Percentiles rank a stretch among this genome's conserved stretches.
These are phyloP conservation scores for Debaryomycetaceae sp. DNA, from an alignment of 1,139 yeast genomes.

Conservation along the genomic window DNA sequence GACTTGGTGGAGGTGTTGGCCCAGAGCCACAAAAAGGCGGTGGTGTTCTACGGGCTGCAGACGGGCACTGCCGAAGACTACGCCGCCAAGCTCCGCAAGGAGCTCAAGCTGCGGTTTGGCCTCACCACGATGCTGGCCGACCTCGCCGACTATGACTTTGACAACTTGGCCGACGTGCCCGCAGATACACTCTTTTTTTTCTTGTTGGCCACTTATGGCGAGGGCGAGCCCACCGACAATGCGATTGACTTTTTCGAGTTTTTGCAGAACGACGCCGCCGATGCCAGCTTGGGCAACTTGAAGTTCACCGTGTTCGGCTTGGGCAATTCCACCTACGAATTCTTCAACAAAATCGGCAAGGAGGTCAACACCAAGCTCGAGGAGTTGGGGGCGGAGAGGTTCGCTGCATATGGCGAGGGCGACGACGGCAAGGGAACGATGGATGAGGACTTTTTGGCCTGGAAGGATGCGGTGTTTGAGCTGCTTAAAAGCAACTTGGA, in stretches of 20 bases:
- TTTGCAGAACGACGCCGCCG: constrained; percentile 54
- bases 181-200: constrained; percentile 59
- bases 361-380: constrained; percentile 44
- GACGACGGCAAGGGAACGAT: constrained; percentile 93
- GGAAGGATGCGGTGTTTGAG: constrained; percentile 81
- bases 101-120: constrained; percentile 76
- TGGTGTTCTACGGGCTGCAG: constrained; percentile 91
- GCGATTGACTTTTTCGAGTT: constrained; percentile 70
- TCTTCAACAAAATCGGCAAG: constrained; percentile 79
- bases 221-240: constrained; percentile 97
- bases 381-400: constrained; percentile 63
- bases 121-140: constrained; percentile 84
- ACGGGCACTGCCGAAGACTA: constrained; percentile 99
- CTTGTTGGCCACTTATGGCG: constrained; percentile 92
- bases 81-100: constrained; percentile 86
- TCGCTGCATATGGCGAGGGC: constrained; percentile 81
- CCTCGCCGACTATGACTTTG: constrained; percentile 79
- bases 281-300: constrained; percentile 41
- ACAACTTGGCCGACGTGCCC: constrained; percentile 55
- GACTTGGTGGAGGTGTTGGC: constrained; percentile 63
- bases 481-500: constrained; percentile 60
- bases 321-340: constrained; percentile 92
- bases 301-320: constrained; percentile 79
- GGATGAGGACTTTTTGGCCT: constrained; percentile 90
- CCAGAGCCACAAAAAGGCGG: constrained; percentile 65